Evolutionary conservation across 1,139 yeast genomes (phyloP), one percentile per base, ranked within the genome.

Genomic region (Suhomyces anneliseae): DNA sequence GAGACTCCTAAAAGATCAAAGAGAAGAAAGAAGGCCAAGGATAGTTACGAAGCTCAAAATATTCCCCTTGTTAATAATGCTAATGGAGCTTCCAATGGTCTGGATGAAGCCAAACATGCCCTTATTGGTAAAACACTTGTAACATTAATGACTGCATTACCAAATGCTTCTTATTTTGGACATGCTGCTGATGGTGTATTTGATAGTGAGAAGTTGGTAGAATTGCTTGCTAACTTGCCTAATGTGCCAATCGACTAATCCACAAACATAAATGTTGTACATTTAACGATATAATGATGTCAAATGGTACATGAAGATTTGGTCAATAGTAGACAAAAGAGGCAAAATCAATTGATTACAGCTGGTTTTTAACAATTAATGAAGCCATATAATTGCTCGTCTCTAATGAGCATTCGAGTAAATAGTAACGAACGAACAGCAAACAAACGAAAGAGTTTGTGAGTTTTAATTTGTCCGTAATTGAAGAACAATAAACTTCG

Each of bases 51-150:
- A 15, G 43, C 34, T 10, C 14, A 31, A 11, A 27, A 27, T 10
- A 8, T 40, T 11, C 40, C 41, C n/a, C 48, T 39, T 27, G 39
- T n/a, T 10, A 38, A 36, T 45, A 43, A 48, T 40, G 42, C 38
- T 42, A 50, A 48, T 37, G 46, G 35, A 46, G 44, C 41, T 34
- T 33, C 42, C 34, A 47, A 38, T 39, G 48, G 44, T 10, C 43
- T 37, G 10, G 54, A 45, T 26, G 50, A 53, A 24, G 58, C 58
- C 33, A 57, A 57, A 39, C 49, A 47, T 14, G 63, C 67, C n/a
- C 74, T 78, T 55, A 76, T 81, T 27, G 77, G 81, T 9, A 81
- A 78, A 51, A 80, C 79, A 33, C 66, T 82, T 19, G 79, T 79
- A 56, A 78, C 79, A 42, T 62, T 83, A 39, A 66, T 83, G 50